Base-by-base conservation (phyloP, 495 filamentous ascomycete genomes). In the Penicillium maclennaniae region DNA sequence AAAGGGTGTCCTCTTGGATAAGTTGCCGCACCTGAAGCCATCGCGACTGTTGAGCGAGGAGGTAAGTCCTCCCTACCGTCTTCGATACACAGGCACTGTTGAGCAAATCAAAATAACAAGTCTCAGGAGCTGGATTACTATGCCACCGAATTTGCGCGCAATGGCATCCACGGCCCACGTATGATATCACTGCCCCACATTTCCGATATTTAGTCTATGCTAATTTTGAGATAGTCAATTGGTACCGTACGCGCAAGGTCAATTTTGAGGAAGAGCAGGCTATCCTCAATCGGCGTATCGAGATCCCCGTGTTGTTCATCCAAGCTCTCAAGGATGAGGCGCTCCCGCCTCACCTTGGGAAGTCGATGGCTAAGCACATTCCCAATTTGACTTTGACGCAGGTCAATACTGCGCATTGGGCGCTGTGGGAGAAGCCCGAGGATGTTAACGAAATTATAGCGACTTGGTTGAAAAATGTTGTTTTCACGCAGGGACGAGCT, bases 261-360 rank as follows among this genome's bases (percentile, higher is more conserved):
- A 96, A 96, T 65, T 87, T 76, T 62, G 75, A 88, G 9, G 89
- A 96, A 46, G 92, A 97, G 58, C 62, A 79, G 39, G 70, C 67
- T 62, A 79, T 78, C 55, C 66, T 71, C 5, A 58, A 49, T n/a
- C 55, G 54, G 46, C 78, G 62, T 25, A 80, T 95, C 54, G 73
- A 80, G 16, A 71, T 84, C 43, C 92, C 92, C 10, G 74, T 83
- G 9, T 75, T 97, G 54, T 87, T 91, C 60, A 77, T 98, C 45
- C 76, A 79, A 52, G 91, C 87, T 0, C 76, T 73, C n/a, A 76
- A 77, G 34, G 91, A 96, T 56, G 62, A 34, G 6, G 86, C 85
- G 31, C 68, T 96, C 47, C 84, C 83, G 31, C 83, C 88, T 3
- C 68, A 70, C 16, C 75, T 96, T 75, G 74, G 83, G 2, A 74